Evolutionary conservation across 2,329 filamentous ascomycete genomes (phyloP).

Genomic region (Nothomitra cinnamomea): DNA sequence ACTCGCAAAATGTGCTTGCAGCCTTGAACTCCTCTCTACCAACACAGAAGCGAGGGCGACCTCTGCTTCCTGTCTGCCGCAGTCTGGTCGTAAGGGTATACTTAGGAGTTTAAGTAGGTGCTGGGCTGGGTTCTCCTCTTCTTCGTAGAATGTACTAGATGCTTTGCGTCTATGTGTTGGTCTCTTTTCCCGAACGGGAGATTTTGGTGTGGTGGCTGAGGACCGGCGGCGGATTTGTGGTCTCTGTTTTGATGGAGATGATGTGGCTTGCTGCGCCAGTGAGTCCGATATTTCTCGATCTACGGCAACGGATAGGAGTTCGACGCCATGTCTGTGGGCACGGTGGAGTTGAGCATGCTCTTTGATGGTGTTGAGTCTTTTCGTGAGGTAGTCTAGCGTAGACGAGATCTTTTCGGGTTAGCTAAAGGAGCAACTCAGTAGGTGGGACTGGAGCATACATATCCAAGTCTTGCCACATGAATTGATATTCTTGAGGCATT

Average conservation of each 20-base stretch:
- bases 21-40: neutral
- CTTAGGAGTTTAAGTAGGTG: neutral
- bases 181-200: neutral
- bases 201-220: neutral
- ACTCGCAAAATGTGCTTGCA: neutral
- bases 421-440: neutral
- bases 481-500: neutral
- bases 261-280: neutral
- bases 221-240: neutral
- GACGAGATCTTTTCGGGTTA: slow-evolving; percentile 2
- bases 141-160: neutral
- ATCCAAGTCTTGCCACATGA: neutral
- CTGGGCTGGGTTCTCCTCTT: slow-evolving; percentile 1
- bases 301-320: neutral
- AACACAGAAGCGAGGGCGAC: neutral
- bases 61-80: neutral
- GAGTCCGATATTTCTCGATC: neutral
- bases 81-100: neutral
- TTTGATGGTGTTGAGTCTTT: neutral
- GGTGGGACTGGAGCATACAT: neutral
- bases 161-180: neutral
- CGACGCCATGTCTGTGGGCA: neutral
- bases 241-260: neutral
- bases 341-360: neutral
- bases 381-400: slow-evolving; percentile 1